Percentiles rank a stretch among this genome's conserved stretches.
Evolutionary conservation across 2,329 filamentous ascomycete genomes (phyloP).

Genomic region (Cephalotrichum gorgonifer): DNA sequence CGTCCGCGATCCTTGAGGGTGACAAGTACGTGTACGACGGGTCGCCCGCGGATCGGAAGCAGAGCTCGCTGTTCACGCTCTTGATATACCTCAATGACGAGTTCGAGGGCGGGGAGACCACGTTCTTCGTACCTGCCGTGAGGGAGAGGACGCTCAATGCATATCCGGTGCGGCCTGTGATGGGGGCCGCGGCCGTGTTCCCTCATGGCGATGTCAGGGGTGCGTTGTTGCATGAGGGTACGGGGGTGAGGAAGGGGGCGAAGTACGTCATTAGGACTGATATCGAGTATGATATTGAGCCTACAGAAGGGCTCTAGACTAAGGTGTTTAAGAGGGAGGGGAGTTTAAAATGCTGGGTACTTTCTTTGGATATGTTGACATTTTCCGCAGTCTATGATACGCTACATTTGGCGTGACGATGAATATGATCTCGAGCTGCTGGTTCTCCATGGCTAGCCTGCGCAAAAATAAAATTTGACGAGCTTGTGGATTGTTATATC

Average conservation of each 20-base stretch:
- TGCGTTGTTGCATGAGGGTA: constrained; percentile 59
- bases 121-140: constrained; percentile 56
- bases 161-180: constrained; percentile 57
- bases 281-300: constrained; percentile 56
- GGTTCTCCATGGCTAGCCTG: too few relatives aligned
- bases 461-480: too few relatives aligned
- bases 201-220: constrained; percentile 59
- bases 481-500: too few relatives aligned
- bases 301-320: constrained; percentile 2
- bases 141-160: constrained; percentile 58
- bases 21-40: constrained; percentile 56
- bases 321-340: too few relatives aligned
- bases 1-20: constrained; percentile 49
- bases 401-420: too few relatives aligned
- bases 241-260: constrained; percentile 55
- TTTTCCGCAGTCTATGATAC: too few relatives aligned
- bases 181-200: constrained; percentile 59
- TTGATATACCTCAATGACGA: constrained; percentile 62
- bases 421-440: too few relatives aligned
- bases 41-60: constrained; percentile 46
- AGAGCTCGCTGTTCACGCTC: constrained; percentile 61
- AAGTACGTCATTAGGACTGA: constrained; percentile 64
- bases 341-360: too few relatives aligned
- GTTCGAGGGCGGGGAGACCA: constrained; percentile 62
- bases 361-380: too few relatives aligned